Evolutionary conservation across 129 eudicot genomes (phyloP).

Genomic region (Pittosporum tobira): DNA sequence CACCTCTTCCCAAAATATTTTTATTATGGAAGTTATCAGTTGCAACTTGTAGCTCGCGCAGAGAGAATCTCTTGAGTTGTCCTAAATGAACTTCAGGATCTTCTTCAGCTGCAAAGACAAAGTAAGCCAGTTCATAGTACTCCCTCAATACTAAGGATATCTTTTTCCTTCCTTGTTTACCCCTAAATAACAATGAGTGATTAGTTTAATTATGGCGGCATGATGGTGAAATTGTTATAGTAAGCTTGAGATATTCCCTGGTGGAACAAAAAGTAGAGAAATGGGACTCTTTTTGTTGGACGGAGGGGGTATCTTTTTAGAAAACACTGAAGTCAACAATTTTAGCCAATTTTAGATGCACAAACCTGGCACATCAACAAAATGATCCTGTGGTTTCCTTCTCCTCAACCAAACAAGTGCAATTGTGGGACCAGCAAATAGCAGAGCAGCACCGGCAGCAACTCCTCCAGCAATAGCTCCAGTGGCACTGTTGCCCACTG

Average conservation of each 20-base stretch:
- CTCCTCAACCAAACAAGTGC: slow-evolving; percentile 52
- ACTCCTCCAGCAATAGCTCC: slow-evolving; percentile 70
- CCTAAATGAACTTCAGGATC: slow-evolving; percentile 63
- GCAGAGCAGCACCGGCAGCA: slow-evolving; percentile 67
- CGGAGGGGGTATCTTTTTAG: too few species aligned
- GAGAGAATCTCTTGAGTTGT: slow-evolving; percentile 68
- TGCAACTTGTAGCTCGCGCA: slow-evolving; percentile 75
- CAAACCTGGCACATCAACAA: slow-evolving; percentile 84
- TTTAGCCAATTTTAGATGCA: slow-evolving; percentile 13
- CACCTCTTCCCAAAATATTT: slow-evolving; percentile 74
- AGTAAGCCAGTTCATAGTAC: too few species aligned
- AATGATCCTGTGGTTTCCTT: slow-evolving; percentile 56
- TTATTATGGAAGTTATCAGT: slow-evolving; percentile 54
- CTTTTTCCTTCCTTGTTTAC: too few species aligned
- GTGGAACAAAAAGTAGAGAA: too few species aligned
- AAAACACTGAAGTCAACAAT: neutral
- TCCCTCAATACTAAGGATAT: too few species aligned
- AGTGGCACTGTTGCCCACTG: slow-evolving; percentile 36
- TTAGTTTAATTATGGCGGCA: too few species aligned
- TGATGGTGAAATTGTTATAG: too few species aligned
- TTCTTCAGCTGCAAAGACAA: slow-evolving; percentile 55
- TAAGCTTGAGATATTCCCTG: too few species aligned
- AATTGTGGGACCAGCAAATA: slow-evolving; percentile 68
- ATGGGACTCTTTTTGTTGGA: too few species aligned
- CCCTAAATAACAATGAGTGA: too few species aligned